Conservation (phyloP, 352 stramenopile species). For the Phytophthora quininea region DNA sequence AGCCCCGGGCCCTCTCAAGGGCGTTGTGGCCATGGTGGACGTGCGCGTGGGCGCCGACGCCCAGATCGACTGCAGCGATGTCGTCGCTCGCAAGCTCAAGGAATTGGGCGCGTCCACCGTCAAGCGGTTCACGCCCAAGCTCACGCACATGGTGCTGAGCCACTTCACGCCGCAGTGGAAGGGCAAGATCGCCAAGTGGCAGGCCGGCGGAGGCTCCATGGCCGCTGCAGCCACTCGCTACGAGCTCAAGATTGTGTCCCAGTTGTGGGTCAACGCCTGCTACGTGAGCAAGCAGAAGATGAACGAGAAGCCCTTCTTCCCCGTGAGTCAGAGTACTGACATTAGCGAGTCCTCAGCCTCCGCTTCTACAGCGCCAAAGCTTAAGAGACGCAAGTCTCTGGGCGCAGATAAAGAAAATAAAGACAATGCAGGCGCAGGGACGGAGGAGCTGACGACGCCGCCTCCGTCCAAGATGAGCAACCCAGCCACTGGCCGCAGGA, state of each 20-base stretch:
- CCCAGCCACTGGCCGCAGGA: conserved; percentile 23
- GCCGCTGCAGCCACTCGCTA: conserved; percentile 30
- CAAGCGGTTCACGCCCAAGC: conserved; percentile 64
- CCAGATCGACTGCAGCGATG: conserved; percentile 83
- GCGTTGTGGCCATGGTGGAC: conserved; percentile 78
- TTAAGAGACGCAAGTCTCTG: conserved; percentile 33
- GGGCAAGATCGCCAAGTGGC: conserved; percentile 74
- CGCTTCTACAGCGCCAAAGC: conserved; percentile 14
- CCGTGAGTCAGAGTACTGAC: conserved; percentile 52
- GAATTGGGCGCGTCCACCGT: conserved; percentile 72
- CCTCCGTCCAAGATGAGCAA: conserved; percentile 22
- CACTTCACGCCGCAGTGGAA: conserved; percentile 72
- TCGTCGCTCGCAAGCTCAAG: conserved; percentile 67
- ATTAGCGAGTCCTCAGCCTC: background rate
- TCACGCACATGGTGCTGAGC: conserved; percentile 84
- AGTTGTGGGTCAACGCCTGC: conserved; percentile 86
- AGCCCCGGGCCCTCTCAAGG: conserved; percentile 34
- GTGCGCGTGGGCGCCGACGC: conserved; percentile 68
- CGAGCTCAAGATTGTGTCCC: conserved; percentile 78
- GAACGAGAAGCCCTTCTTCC: conserved; percentile 78
- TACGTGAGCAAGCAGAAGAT: conserved; percentile 73
- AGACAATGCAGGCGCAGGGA: conserved; percentile 8
- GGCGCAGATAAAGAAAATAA: conserved; percentile 10
- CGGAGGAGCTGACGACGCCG: conserved; percentile 9
- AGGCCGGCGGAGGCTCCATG: conserved; percentile 42